phyloP scores from a whole-genome alignment of 1,284 basidiomycete genomes.

The Cutaneotrichosporon spelunceum region DNA sequence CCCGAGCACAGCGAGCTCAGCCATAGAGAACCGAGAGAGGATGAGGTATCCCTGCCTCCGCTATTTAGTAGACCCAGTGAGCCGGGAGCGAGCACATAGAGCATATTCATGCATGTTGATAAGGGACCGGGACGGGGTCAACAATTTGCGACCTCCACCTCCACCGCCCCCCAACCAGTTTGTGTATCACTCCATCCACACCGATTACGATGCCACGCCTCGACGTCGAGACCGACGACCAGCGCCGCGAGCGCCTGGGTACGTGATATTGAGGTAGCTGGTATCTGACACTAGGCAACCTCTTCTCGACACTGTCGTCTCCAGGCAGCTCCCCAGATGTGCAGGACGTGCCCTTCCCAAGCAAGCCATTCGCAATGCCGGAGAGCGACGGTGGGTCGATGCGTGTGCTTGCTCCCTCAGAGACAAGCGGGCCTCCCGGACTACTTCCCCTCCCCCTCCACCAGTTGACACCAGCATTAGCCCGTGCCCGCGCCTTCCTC shows the following conservation, averaged over 20 bases:
- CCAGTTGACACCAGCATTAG: slow-evolving; percentile 29
- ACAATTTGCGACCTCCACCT: slow-evolving; percentile 1
- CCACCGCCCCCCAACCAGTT: neutral
- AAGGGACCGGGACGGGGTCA: neutral
- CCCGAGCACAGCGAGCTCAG: neutral
- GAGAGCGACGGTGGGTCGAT: slow-evolving; percentile 20
- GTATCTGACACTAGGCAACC: slow-evolving; percentile 19
- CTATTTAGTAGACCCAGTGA: neutral
- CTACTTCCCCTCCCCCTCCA: neutral
- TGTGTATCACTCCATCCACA: neutral
- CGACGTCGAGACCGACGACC: slow-evolving; percentile 20
- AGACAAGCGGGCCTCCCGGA: too few relatives aligned
- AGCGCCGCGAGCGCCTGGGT: slow-evolving; percentile 18
- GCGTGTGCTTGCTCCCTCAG: too few relatives aligned
- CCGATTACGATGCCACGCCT: slow-evolving; percentile 7
- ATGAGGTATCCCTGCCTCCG: neutral
- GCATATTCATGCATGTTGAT: neutral
- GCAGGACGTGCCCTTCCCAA: neutral
- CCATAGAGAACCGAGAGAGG: neutral
- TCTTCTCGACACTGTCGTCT: slow-evolving; percentile 16
- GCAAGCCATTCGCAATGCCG: slow-evolving; percentile 14
- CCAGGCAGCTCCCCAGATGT: neutral
- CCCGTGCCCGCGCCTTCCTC: slow-evolving; percentile 41
- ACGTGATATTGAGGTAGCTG: neutral
- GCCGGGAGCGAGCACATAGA: neutral